phyloP scores from a whole-genome alignment of 768 basidiomycete genomes.

The Phylloporus rhodoxanthus region DNA sequence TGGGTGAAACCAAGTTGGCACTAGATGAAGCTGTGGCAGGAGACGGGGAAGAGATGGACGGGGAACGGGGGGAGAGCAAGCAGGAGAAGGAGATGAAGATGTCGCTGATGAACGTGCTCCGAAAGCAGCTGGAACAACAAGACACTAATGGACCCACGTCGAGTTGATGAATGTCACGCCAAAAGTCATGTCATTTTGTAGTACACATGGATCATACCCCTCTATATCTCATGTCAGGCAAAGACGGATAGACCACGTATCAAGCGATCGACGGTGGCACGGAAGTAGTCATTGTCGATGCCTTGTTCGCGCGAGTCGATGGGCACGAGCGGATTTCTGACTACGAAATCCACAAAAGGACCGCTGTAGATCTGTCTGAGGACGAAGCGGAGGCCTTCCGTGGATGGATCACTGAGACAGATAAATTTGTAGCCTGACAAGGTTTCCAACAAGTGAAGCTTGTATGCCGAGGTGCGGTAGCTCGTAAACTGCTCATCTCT shows the following conservation, averaged over 20 bases:
- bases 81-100: constrained; percentile 80
- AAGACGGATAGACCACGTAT: constrained; percentile 55
- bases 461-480: constrained; percentile 90
- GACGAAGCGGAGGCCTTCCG: constrained; percentile 77
- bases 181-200: constrained; percentile 10
- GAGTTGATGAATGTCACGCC: constrained; percentile 8
- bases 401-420: constrained; percentile 81
- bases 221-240: constrained; percentile 20
- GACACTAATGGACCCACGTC: constrained; percentile 21
- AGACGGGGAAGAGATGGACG: constrained; percentile 49
- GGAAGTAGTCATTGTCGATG: constrained; percentile 90
- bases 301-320: constrained; percentile 83
- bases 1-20: constrained; percentile 86
- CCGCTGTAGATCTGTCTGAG: constrained; percentile 89
- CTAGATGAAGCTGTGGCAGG: constrained; percentile 94
- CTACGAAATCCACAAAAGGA: constrained; percentile 90
- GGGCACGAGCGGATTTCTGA: constrained; percentile 79
- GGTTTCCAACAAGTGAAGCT: constrained; percentile 89
- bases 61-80: constrained; percentile 52
- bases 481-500: constrained; percentile 90
- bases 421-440: constrained; percentile 91
- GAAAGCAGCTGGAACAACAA: constrained; percentile 72
- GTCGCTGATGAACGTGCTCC: constrained; percentile 76
- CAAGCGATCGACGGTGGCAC: constrained; percentile 71
- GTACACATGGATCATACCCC: constrained; percentile 20